phyloP scores from a whole-genome alignment of 306 rosid species.

The Aeschynomene evenia region DNA sequence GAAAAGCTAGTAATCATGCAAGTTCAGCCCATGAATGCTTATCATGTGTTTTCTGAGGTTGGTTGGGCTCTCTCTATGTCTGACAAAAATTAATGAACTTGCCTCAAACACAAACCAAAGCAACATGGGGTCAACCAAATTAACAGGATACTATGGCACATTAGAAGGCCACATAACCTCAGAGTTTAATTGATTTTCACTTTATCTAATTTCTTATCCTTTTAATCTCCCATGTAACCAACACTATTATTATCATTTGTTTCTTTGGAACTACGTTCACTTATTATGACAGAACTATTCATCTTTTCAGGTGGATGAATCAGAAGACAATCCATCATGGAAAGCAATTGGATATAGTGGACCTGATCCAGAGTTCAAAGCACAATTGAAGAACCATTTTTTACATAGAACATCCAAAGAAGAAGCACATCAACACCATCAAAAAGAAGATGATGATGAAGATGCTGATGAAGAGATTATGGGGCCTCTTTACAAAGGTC shows the following conservation, averaged over 20 bases:
- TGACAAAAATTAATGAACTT: too few relatives aligned
- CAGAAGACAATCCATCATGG: constrained; percentile 61
- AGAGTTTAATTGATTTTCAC: neutral
- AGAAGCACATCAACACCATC: constrained; percentile 8
- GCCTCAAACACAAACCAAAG: too few relatives aligned
- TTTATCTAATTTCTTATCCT: too few relatives aligned
- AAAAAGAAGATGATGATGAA: neutral
- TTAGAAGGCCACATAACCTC: neutral
- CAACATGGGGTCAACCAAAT: neutral
- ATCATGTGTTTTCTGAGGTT: too few relatives aligned
- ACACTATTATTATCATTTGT: neutral
- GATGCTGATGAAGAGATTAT: constrained; percentile 33
- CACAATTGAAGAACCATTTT: constrained; percentile 24
- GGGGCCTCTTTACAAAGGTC: constrained; percentile 72
- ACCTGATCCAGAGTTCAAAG: constrained; percentile 55
- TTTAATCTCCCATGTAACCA: neutral
- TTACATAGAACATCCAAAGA: constrained; percentile 21
- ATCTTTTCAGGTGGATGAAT: constrained; percentile 59
- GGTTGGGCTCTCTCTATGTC: too few relatives aligned
- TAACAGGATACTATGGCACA: neutral
- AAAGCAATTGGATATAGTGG: constrained; percentile 71
- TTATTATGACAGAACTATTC: neutral
- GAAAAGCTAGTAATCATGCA: too few relatives aligned
- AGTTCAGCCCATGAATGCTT: too few relatives aligned
- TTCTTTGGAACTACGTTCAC: neutral